Evolutionary conservation across 2,329 filamentous ascomycete genomes (phyloP).

Genomic region (Blastomyces emzantsi): DNA sequence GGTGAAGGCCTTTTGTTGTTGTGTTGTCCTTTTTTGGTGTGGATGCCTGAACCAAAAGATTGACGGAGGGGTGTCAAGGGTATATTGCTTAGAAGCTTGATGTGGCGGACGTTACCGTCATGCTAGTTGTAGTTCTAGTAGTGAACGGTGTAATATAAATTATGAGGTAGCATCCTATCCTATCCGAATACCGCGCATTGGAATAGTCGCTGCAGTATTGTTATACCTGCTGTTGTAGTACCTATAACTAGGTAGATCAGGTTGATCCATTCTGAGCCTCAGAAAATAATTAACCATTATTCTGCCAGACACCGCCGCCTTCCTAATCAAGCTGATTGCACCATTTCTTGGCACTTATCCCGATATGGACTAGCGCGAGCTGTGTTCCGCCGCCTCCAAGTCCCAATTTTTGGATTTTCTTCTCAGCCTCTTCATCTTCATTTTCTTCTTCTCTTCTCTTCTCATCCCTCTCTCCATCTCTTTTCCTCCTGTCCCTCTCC

Average conservation of each 20-base stretch:
- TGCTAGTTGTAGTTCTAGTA: neutral
- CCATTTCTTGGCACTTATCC: neutral
- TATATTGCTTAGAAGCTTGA: neutral
- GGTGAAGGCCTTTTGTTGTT: slow-evolving; percentile 5
- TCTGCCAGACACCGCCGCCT: slow-evolving; percentile 11
- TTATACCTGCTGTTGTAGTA: neutral
- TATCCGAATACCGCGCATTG: neutral
- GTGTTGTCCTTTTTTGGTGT: neutral
- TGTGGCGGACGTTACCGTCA: neutral
- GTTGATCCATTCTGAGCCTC: too few species aligned
- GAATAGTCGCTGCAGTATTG: neutral
- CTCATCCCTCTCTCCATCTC: slow-evolving; percentile 19
- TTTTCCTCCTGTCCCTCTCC: slow-evolving; percentile 19
- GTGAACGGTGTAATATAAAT: too few species aligned
- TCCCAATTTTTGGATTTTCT: slow-evolving; percentile 7
- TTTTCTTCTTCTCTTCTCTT: slow-evolving; percentile 8
- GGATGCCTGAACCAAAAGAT: neutral
- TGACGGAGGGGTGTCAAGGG: neutral
- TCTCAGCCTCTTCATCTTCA: slow-evolving; percentile 12
- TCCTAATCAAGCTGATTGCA: neutral
- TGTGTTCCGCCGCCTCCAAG: slow-evolving; percentile 8
- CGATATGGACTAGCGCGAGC: neutral
- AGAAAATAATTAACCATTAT: neutral
- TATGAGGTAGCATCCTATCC: neutral
- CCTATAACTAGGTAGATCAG: too few species aligned